Conservation (phyloP, 257 asterid species). For the Solanum virginianum region DNA sequence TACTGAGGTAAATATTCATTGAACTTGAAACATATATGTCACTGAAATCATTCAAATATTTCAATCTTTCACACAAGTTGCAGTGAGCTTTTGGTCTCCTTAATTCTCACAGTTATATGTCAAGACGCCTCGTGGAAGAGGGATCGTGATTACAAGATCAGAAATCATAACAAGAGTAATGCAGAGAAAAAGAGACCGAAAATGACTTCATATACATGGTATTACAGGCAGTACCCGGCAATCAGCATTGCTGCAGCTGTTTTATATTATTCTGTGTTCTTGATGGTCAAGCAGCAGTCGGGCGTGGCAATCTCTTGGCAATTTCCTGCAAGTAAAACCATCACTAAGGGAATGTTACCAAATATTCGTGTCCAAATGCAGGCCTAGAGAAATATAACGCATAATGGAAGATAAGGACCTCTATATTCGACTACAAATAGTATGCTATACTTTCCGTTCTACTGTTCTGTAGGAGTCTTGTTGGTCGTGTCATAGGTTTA, state of each 20-base stretch:
- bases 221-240: constrained; percentile 16
- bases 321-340: constrained; percentile 45
- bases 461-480: not conserved
- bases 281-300: constrained; percentile 36
- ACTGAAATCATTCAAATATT: not conserved
- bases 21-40: not conserved
- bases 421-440: not conserved
- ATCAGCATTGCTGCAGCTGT: constrained; percentile 8
- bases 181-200: not conserved
- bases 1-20: not conserved
- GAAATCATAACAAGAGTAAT: not conserved
- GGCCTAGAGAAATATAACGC: not conserved
- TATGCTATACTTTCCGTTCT: not conserved
- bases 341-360: not conserved
- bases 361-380: not conserved
- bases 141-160: not conserved
- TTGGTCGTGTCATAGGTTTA: not conserved
- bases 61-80: not conserved
- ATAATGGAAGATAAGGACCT: not conserved
- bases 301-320: constrained; percentile 69
- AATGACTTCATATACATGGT: constrained; percentile 26
- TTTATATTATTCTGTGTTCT: not conserved
- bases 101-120: not conserved
- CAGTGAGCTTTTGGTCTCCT: not conserved
- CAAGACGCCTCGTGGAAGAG: not conserved